These are phyloP conservation scores for Didymellaceae sp. DNA, from an alignment of 2,329 filamentous ascomycete species.

Conservation along the genomic window DNA sequence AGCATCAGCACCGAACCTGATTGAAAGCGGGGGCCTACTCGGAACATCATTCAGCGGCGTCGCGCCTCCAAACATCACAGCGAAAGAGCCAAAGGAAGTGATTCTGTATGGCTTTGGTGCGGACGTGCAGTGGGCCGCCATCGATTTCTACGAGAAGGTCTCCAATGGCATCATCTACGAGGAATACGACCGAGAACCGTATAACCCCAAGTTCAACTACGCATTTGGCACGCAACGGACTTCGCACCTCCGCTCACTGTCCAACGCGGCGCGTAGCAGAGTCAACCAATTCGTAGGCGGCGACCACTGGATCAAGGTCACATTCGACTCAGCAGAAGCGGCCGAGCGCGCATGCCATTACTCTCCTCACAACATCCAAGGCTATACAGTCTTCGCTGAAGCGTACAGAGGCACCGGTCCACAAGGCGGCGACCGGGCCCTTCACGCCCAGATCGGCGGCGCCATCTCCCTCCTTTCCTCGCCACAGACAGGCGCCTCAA, in stretches of 20 bases:
- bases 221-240: conserved; percentile 73
- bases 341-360: conserved; percentile 57
- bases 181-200: conserved; percentile 89
- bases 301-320: conserved; percentile 81
- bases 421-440: conserved; percentile 50
- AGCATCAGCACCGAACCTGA: conserved; percentile 42
- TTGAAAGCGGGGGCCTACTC: conserved; percentile 36
- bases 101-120: conserved; percentile 82
- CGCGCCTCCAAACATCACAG: conserved; percentile 45
- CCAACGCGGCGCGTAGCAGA: conserved; percentile 74
- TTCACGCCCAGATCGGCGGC: conserved; percentile 47
- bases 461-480: conserved; percentile 39
- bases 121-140: conserved; percentile 77
- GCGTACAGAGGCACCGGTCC: conserved; percentile 55
- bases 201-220: conserved; percentile 73
- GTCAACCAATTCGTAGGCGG: conserved; percentile 84
- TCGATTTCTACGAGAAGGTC: conserved; percentile 86
- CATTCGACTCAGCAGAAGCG: conserved; percentile 57
- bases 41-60: conserved; percentile 37
- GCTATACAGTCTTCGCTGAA: conserved; percentile 57
- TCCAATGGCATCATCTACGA: conserved; percentile 84
- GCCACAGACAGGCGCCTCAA: conserved; percentile 44
- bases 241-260: conserved; percentile 71
- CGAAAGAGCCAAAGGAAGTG: conserved; percentile 73
- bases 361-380: conserved; percentile 56